A percentile compares a stretch with the other conserved stretches of the same genome.
These are phyloP conservation scores for Cicer bijugum DNA, from an alignment of 306 rosid genomes.

Conservation along the genomic window DNA sequence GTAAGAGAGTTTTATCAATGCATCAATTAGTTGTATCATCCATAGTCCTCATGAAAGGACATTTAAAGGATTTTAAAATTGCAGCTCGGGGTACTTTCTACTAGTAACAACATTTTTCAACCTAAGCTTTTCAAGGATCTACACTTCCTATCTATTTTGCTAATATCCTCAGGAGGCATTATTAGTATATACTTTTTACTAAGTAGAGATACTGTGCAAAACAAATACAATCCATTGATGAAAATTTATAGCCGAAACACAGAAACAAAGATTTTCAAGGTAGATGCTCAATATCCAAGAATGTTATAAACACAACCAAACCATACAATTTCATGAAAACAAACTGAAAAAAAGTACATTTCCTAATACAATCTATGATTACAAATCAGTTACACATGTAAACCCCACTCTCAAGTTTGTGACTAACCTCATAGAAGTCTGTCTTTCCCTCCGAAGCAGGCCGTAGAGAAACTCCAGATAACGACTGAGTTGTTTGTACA, in stretches of 20 bases:
- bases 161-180: constrained; percentile 15
- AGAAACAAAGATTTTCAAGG: constrained; percentile 47
- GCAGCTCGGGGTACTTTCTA: constrained; percentile 6
- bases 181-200: neutral
- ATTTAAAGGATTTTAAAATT: constrained; percentile 23
- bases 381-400: constrained; percentile 77
- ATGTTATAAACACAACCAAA: constrained; percentile 63
- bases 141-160: neutral
- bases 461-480: constrained; percentile 77
- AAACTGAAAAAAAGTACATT: constrained; percentile 45
- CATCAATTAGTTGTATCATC: neutral
- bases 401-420: constrained; percentile 78
- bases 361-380: constrained; percentile 43
- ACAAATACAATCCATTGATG: constrained; percentile 46
- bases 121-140: constrained; percentile 20
- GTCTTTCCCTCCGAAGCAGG: constrained; percentile 84
- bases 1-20: neutral
- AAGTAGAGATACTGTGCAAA: constrained; percentile 26
- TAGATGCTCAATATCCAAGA: constrained; percentile 61
- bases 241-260: constrained; percentile 43
- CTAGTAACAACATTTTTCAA: constrained; percentile 9
- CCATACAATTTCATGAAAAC: constrained; percentile 47
- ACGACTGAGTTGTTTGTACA: constrained; percentile 60
- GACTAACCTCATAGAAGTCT: constrained; percentile 87
- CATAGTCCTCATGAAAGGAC: constrained; percentile 17